A percentile compares a stretch with the other conserved stretches of the same genome.
Evolutionary conservation across 495 filamentous ascomycete species (phyloP).

Genomic region (Penicillium salamii): DNA sequence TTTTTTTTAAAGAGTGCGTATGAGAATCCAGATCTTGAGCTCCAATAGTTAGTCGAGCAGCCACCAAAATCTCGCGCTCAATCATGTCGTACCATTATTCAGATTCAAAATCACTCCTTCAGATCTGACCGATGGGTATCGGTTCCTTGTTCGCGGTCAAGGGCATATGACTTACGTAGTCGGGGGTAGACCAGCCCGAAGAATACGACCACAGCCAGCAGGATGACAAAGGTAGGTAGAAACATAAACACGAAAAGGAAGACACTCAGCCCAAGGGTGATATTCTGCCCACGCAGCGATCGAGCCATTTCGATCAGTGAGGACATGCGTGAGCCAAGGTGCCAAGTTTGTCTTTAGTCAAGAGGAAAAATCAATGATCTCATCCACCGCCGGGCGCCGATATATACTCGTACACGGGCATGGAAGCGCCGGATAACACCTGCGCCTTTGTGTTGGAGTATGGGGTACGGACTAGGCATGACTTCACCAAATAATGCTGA

Average conservation of each 20-base stretch:
- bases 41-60: neutral
- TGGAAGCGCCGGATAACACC: constrained; percentile 6
- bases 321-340: constrained; percentile 4
- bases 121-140: neutral
- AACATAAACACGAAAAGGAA: constrained; percentile 43
- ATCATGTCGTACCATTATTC: neutral
- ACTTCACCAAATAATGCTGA: constrained; percentile 1
- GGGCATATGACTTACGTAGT: constrained; percentile 18
- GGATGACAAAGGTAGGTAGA: constrained; percentile 36
- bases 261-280: constrained; percentile 35
- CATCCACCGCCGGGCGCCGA: neutral
- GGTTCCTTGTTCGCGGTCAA: constrained; percentile 12
- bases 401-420: neutral
- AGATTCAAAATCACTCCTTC: neutral
- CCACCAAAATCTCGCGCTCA: neutral
- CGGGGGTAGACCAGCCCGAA: constrained; percentile 35
- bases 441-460: too few relatives aligned
- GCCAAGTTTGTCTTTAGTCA: neutral
- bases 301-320: constrained; percentile 27
- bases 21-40: neutral
- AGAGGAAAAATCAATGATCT: neutral
- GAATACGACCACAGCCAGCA: constrained; percentile 36
- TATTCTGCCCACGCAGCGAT: constrained; percentile 28
- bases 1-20: too few relatives aligned
- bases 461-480: neutral